Base-by-base conservation (phyloP, 257 asterid species). In the Nicotiana otophora region DNA sequence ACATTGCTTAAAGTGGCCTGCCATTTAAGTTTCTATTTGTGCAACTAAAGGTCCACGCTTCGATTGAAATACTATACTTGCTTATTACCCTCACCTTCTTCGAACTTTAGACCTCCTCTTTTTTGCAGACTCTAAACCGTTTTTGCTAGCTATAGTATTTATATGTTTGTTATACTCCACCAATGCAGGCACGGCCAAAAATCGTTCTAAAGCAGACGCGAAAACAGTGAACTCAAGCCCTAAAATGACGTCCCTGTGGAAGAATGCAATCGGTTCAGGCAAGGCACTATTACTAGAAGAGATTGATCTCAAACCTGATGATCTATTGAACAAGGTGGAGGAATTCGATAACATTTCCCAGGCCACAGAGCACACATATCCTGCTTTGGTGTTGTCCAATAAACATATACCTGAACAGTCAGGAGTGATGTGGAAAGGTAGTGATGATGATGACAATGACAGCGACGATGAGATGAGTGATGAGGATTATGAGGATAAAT, bases 191-290 rank as follows among this genome's bases (percentile, higher is more conserved):
- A 48, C 61, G 51, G 79, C 79, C 61, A 74, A 48, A 74, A 62
- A 14, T 48, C 26, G 1, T 26, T 74, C 79, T 34, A 74, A 85
- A 66, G 31, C 83, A 70, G 92, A 84, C 36, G 30, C 86, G 14
- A 87, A 78, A 82, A 58, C 86, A 14, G 87, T 68, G 81, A 84
- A 82, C 11, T 80, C 90, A 23, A 91, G 98, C 90, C 94, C 97
- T 17, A 94, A 85, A 90, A 93, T 92, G 98, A 89, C 79, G 93
- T 82, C 90, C 54, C 84, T 96, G 30, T 94, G 98, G 98, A 86
- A 82, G 53, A 86, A 85, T 9, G 99, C 99, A 6, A 81, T 96
- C 19, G 90, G 87, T 16, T 90, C 93, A 3, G 95, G 98, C 48
- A 92, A 87, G 87, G 99, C 99, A 46, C 85, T 92, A 20, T 65